Percentiles rank a stretch among this genome's conserved stretches.
Evolutionary conservation across 768 basidiomycete genomes (phyloP).

Genomic region (Leccinum longicurvipes): DNA sequence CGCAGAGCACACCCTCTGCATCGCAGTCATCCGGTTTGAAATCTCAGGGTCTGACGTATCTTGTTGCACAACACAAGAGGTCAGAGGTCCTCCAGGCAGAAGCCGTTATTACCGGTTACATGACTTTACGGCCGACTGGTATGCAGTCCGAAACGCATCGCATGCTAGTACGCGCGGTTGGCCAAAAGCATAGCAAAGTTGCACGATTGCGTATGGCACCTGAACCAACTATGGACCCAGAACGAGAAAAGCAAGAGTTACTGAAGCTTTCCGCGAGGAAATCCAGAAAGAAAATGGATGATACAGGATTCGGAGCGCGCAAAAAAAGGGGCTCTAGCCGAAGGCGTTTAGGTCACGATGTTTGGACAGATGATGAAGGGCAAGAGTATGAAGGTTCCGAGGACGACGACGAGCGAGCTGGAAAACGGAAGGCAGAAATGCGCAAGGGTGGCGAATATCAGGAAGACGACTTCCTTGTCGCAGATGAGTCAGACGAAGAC

Average conservation of each 20-base stretch:
- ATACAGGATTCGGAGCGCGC: slow-evolving; percentile 46
- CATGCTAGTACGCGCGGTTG: slow-evolving; percentile 82
- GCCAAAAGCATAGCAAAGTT: slow-evolving; percentile 79
- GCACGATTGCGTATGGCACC: slow-evolving; percentile 76
- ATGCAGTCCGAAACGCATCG: slow-evolving; percentile 91
- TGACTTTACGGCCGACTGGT: slow-evolving; percentile 81
- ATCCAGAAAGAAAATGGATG: slow-evolving; percentile 54
- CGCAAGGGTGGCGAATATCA: slow-evolving; percentile 71
- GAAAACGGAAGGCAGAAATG: slow-evolving; percentile 45
- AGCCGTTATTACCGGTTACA: slow-evolving; percentile 76
- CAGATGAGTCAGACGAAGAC: slow-evolving; percentile 73
- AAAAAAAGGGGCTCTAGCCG: slow-evolving; percentile 45
- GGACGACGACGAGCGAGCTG: slow-evolving; percentile 49
- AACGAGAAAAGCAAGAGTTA: slow-evolving; percentile 67
- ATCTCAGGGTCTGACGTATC: slow-evolving; percentile 79
- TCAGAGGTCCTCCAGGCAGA: slow-evolving; percentile 86
- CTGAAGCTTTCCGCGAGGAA: slow-evolving; percentile 63
- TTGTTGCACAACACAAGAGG: slow-evolving; percentile 85
- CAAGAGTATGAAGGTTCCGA: slow-evolving; percentile 54
- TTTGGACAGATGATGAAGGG: slow-evolving; percentile 71
- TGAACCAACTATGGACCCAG: slow-evolving; percentile 74
- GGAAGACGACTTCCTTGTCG: slow-evolving; percentile 82
- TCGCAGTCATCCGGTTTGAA: slow-evolving; percentile 40
- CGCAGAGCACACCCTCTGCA: slow-evolving; percentile 40
- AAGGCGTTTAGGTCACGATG: slow-evolving; percentile 42